These are phyloP conservation scores for Pichia exigua DNA, from an alignment of 805 yeast genomes.

Conservation along the genomic window DNA sequence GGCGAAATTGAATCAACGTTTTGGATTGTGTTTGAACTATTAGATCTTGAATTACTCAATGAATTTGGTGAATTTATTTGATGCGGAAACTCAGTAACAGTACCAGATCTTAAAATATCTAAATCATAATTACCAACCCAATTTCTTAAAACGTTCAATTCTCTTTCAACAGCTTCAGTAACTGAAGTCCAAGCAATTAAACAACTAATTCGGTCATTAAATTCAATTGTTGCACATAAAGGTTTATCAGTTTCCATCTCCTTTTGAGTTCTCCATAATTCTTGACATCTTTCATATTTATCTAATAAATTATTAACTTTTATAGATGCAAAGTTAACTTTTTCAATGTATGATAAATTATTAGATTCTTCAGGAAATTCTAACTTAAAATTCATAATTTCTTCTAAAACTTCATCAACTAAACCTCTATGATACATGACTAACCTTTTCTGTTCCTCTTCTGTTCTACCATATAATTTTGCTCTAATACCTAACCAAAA, in stretches of 20 bases:
- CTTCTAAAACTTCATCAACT: conserved; percentile 67
- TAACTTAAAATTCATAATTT: conserved; percentile 56
- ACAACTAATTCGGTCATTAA: conserved; percentile 62
- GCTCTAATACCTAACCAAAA: conserved; percentile 87
- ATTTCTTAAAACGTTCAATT: conserved; percentile 47
- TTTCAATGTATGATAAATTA: conserved; percentile 15
- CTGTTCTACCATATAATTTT: conserved; percentile 69
- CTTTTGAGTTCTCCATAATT: conserved; percentile 68
- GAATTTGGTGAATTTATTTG: not conserved
- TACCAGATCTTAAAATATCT: conserved; percentile 43
- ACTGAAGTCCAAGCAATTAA: conserved; percentile 78
- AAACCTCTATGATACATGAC: conserved; percentile 61
- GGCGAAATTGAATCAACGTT: not conserved
- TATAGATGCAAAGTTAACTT: conserved; percentile 30
- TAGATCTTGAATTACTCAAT: not conserved
- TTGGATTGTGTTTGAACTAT: not conserved
- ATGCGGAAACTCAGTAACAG: not conserved
- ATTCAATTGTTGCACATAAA: conserved; percentile 52
- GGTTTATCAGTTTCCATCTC: conserved; percentile 81
- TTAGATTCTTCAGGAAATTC: conserved; percentile 30
- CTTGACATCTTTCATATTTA: conserved; percentile 58
- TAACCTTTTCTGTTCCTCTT: conserved; percentile 67
- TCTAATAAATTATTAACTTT: conserved; percentile 54
- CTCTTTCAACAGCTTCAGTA: conserved; percentile 58
- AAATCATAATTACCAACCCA: conserved; percentile 86